phyloP scores from a whole-genome alignment of 2,329 filamentous ascomycete genomes.

The Diplodia seriata region DNA sequence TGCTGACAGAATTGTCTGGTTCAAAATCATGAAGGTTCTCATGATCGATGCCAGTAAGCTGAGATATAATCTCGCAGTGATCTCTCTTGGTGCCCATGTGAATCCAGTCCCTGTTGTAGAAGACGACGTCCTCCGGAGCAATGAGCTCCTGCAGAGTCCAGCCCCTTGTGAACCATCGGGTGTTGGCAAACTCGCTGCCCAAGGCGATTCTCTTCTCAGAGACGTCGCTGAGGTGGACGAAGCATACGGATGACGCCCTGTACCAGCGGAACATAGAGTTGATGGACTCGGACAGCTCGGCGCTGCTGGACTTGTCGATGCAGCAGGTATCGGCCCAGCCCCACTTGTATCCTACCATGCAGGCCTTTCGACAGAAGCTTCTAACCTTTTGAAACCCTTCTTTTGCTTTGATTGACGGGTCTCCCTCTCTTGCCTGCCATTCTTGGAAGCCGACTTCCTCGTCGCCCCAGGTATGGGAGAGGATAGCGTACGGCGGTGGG shows the following conservation, averaged over 20 bases:
- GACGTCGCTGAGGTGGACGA: slow-evolving; percentile 35
- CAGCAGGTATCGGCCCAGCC: slow-evolving; percentile 40
- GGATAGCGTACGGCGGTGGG: slow-evolving; percentile 20
- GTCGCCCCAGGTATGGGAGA: slow-evolving; percentile 31
- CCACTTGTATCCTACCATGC: slow-evolving; percentile 34
- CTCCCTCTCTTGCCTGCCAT: neutral
- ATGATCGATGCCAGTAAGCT: slow-evolving; percentile 12
- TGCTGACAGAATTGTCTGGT: neutral
- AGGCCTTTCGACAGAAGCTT: slow-evolving; percentile 28
- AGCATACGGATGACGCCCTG: slow-evolving; percentile 31
- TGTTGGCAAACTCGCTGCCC: neutral
- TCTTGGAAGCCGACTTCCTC: slow-evolving; percentile 27
- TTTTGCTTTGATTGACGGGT: neutral
- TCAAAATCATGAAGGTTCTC: neutral
- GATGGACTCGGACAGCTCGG: slow-evolving; percentile 35
- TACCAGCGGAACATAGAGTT: slow-evolving; percentile 39
- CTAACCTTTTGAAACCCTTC: slow-evolving; percentile 23
- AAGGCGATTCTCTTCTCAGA: neutral
- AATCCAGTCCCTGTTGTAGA: slow-evolving; percentile 26
- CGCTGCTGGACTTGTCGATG: slow-evolving; percentile 35
- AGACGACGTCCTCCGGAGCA: slow-evolving; percentile 19
- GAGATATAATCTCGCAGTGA: neutral
- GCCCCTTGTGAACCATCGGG: slow-evolving; percentile 28
- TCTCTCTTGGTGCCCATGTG: slow-evolving; percentile 1
- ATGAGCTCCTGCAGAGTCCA: slow-evolving; percentile 34